Base-by-base conservation (phyloP, 345 rosid species). In the Boechera stricta region DNA sequence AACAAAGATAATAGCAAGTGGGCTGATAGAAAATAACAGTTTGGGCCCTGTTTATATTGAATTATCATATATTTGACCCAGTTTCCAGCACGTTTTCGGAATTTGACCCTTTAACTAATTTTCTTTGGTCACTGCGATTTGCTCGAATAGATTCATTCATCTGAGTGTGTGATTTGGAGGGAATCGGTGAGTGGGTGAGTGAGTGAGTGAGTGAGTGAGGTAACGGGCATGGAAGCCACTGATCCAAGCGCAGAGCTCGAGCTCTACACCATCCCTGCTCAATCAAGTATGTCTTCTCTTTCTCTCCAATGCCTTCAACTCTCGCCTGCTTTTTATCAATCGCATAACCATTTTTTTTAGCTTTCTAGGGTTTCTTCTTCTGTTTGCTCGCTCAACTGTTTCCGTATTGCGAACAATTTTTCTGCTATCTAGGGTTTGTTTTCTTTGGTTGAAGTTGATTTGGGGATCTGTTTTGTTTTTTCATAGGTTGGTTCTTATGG, bases 401-500 rank as follows among this genome's bases (percentile, higher is more conserved):
- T 53, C n/a, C 13, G 16, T 10, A 10, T 31, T 42, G 6, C 51
- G 24, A 57, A 53, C n/a, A 39, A 29, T n/a, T 41, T 59, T 42
- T 67, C 45, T 45, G 31, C 13, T 28, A 33, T 44, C 35, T 75
- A 35, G 63, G 66, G 58, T 64, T 75, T 24, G 6, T 9, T 33
- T 16, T 10, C 11, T n/a, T 9, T 53, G 69, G 33, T 10, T 38
- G 42, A 38, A 45, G 33, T 42, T 57, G 56, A 59, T 65, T 66
- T 73, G 64, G 63, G 60, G 74, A 28, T 24, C 26, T 60, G 51
- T 67, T 7, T 48, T n/a, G 5, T 49, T 21, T 13, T 35, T 55
- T 8, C 10, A 26, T 74, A 90, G 97, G 93, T 80, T 95, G 98
- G 98, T 95, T 95, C 76, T 65, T 84, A 35, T 95, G 99, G 99